These are phyloP conservation scores for Hymenoscyphus repandus DNA, from an alignment of 2,329 filamentous ascomycete species.

Conservation along the genomic window DNA sequence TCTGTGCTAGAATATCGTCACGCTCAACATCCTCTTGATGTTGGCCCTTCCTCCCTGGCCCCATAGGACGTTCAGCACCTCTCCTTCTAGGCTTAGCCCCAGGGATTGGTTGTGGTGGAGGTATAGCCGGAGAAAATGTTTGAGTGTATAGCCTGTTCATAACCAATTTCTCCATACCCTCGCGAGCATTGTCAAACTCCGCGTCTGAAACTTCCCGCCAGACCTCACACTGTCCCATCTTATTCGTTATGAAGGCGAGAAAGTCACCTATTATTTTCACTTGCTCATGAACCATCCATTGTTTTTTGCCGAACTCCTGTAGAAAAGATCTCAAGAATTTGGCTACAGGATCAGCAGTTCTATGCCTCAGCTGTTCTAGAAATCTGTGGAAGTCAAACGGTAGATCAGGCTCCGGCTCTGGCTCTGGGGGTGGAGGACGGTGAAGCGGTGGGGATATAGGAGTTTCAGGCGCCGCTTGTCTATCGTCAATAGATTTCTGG, in stretches of 20 bases:
- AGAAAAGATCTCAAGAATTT: slow-evolving; percentile 93
- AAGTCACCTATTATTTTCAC: slow-evolving; percentile 99
- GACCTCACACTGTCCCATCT: slow-evolving; percentile 95
- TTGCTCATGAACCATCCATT: slow-evolving; percentile 99
- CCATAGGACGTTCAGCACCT: slow-evolving; percentile 62
- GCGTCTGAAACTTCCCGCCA: slow-evolving; percentile 94
- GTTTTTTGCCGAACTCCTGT: slow-evolving; percentile 90
- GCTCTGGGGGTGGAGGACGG: slow-evolving; percentile 65
- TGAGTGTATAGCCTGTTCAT: slow-evolving; percentile 97
- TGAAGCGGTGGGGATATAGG: slow-evolving; percentile 46
- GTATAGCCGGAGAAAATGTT: slow-evolving; percentile 92
- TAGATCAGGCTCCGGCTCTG: slow-evolving; percentile 73
- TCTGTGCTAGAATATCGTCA: slow-evolving; percentile 92
- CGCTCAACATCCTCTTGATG: slow-evolving; percentile 97
- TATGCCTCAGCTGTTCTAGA: slow-evolving; percentile 89
- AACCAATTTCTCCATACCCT: slow-evolving; percentile 98
- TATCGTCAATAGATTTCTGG: slow-evolving; percentile 38
- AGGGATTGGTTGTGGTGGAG: slow-evolving; percentile 68
- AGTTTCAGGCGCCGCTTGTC: slow-evolving; percentile 36
- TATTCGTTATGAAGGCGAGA: slow-evolving; percentile 91
- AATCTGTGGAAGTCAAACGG: slow-evolving; percentile 98
- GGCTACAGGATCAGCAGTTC: slow-evolving; percentile 95
- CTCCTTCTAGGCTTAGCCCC: slow-evolving; percentile 64
- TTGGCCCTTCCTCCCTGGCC: slow-evolving; percentile 83
- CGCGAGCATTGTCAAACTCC: slow-evolving; percentile 95